phyloP scores from a whole-genome alignment of 1,284 basidiomycete genomes.

The Cutaneotrichosporon cavernicola region DNA sequence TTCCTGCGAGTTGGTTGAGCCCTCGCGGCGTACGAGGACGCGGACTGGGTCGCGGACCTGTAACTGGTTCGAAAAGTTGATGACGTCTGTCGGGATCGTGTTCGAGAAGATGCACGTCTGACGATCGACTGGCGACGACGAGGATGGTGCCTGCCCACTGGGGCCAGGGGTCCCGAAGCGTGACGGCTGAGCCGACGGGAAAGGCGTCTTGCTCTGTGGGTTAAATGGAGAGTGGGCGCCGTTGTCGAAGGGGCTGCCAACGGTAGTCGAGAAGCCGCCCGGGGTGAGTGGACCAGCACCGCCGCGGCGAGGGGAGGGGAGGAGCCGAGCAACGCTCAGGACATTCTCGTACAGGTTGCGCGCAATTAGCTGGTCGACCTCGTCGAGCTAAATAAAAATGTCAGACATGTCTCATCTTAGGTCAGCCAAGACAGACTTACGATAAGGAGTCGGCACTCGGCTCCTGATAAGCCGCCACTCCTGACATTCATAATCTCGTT shows the following conservation, averaged over 20 bases:
- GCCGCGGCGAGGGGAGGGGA: constrained; percentile 74
- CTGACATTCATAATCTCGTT: constrained; percentile 85
- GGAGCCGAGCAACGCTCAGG: constrained; percentile 81
- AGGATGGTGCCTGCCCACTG: constrained; percentile 13
- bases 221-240: constrained; percentile 59
- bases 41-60: constrained; percentile 89
- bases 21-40: constrained; percentile 93
- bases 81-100: constrained; percentile 58
- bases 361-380: constrained; percentile 93
- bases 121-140: constrained; percentile 60
- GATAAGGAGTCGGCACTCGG: constrained; percentile 85
- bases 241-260: constrained; percentile 49
- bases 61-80: constrained; percentile 57
- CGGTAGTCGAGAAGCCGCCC: constrained; percentile 45
- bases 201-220: constrained; percentile 52
- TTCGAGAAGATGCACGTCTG: constrained; percentile 91
- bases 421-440: constrained; percentile 29
- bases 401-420: background rate
- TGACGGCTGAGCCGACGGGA: constrained; percentile 56
- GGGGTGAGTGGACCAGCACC: constrained; percentile 33
- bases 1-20: constrained; percentile 59
- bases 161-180: constrained; percentile 32
- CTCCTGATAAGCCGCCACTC: constrained; percentile 60
- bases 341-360: constrained; percentile 95
- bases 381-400: constrained; percentile 65